Evolutionary conservation across 2,329 filamentous ascomycete species (phyloP).

Genomic region (Colletotrichum falcatum): DNA sequence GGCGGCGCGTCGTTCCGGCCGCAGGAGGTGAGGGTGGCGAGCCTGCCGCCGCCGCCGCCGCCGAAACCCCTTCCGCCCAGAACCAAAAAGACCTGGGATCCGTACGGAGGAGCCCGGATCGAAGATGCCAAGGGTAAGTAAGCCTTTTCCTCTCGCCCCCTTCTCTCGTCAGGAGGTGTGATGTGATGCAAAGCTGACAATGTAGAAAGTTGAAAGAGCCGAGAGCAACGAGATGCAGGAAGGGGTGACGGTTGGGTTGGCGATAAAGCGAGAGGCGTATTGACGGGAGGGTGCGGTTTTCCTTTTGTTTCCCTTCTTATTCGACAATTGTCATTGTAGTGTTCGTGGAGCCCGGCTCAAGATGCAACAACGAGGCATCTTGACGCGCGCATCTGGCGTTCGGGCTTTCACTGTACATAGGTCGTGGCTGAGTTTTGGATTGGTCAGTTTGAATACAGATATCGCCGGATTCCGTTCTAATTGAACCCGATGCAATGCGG

Average conservation of each 20-base stretch:
- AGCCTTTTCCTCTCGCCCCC: no score
- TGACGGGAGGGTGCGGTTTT: background rate
- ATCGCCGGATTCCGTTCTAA: background rate
- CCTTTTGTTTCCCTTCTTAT: background rate
- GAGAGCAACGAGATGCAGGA: constrained; percentile 26
- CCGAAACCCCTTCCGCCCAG: constrained; percentile 1
- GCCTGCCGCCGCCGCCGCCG: background rate
- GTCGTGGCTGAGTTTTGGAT: background rate
- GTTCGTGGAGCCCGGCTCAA: background rate
- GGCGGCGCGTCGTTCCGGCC: constrained; percentile 14
- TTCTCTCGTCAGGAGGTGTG: background rate
- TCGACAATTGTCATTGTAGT: background rate
- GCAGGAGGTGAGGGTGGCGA: background rate
- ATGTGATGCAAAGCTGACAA: background rate
- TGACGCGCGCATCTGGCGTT: background rate
- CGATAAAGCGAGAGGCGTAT: background rate
- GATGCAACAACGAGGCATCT: no score
- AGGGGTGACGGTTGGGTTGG: background rate
- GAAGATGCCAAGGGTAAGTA: constrained; percentile 25
- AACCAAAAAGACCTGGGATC: constrained; percentile 23
- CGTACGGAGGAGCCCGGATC: constrained; percentile 1
- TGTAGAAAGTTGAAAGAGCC: constrained; percentile 9
- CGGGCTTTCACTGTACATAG: constrained; percentile 4
- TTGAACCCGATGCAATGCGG: no score
- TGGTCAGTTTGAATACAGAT: background rate